These are phyloP conservation scores for Poronia punctata DNA, from an alignment of 495 filamentous ascomycete genomes.

Conservation along the genomic window DNA sequence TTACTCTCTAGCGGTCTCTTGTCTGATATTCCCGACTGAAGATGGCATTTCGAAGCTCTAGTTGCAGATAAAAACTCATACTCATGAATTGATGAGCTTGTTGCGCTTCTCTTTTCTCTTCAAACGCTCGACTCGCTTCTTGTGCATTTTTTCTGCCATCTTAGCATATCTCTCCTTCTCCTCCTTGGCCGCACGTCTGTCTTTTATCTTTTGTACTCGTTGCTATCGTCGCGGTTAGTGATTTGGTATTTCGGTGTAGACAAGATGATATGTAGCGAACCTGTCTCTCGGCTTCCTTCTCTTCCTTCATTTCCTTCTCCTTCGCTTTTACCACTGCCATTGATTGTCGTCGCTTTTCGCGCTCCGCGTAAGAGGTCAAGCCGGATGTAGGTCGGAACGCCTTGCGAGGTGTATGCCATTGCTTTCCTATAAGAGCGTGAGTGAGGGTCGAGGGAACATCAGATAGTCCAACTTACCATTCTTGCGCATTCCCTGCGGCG, in stretches of 20 bases:
- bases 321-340: conserved; percentile 72
- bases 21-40: neutral
- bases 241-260: neutral
- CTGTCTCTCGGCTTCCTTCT: conserved; percentile 83
- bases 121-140: conserved; percentile 83
- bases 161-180: conserved; percentile 92
- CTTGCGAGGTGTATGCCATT: conserved; percentile 78
- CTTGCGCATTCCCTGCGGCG: conserved; percentile 51
- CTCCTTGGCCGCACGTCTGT: conserved; percentile 75
- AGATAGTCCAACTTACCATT: conserved; percentile 45
- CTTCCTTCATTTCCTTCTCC: conserved; percentile 91
- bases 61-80: neutral
- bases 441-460: conserved; percentile 10
- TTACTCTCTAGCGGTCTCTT: too few species aligned
- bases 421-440: too few species aligned
- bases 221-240: conserved; percentile 40
- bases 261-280: conserved; percentile 36
- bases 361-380: conserved; percentile 69
- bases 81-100: conserved; percentile 86
- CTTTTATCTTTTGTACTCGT: conserved; percentile 70
- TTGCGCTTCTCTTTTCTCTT: conserved; percentile 97
- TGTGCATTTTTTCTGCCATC: conserved; percentile 96
- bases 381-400: conserved; percentile 82
- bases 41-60: neutral
- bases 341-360: conserved; percentile 56